Base-by-base conservation (phyloP, 176 grass and related monocot genomes). In the Dendrocalamus sinicus region DNA sequence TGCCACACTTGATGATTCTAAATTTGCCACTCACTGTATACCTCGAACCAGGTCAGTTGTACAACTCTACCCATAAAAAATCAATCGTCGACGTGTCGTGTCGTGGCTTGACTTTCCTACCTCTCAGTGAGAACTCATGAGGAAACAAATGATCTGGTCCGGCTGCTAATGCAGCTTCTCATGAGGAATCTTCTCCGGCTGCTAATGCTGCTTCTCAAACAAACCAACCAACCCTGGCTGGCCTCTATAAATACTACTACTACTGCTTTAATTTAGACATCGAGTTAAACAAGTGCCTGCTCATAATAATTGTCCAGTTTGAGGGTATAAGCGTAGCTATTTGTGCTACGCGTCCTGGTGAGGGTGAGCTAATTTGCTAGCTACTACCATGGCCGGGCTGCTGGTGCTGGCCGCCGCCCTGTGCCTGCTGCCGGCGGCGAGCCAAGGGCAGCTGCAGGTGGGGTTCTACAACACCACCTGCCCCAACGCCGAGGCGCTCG, bases 391-490 rank as follows among this genome's bases (percentile, higher is more conserved):
- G 12, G 83, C 59, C 24, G 78, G 35, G 3, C 66, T 73, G 74
- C 59, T 66, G 48, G 48, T 19, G 80, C 75, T 86, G 15, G 12
- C 58, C 74, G 59, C 59, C 67, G n/a, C 75, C 14, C 20, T 83
- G 74, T 81, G 58, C 84, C 16, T 87, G 22, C 80, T 91, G 68
- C 84, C 84, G 75, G 53, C 52, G 50, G 22, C 9, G 75, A 80
- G 12, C 89, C 69, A 3, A 0, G 85, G 39, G 32, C 80, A 84
- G 79, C 85, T 90, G 11, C 71, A 91, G 69, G 82, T 96, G 12
- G 91, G 94, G 58, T 96, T 93, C 87, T 96, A 96, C 89, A 48
- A 70, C 73, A 64, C 45, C 24, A 54, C 78, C 28, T 96, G 94
- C 85, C 87, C 94, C 13, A 75, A 82, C 53, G 94, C 87, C 11